A percentile compares a stretch with the other conserved stretches of the same genome.
Evolutionary conservation across 805 yeast genomes (phyloP).

Genomic region (Candida lessepsii): DNA sequence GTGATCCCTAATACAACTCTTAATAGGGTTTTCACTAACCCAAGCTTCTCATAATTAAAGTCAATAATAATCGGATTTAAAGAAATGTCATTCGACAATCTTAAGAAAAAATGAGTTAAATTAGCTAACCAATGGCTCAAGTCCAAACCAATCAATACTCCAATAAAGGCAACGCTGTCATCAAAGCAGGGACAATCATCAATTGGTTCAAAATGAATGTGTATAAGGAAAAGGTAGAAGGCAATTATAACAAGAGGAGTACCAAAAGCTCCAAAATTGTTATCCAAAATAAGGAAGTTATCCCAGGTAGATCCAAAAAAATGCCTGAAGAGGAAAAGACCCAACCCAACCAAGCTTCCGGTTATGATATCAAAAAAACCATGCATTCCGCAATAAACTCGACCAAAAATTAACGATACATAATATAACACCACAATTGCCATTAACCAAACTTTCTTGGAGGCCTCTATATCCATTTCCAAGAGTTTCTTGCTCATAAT

Average conservation of each 20-base stretch:
- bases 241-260: conserved; percentile 38
- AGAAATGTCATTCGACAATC: conserved; percentile 13
- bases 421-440: conserved; percentile 45
- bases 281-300: conserved; percentile 32
- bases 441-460: conserved; percentile 17
- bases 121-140: conserved; percentile 53
- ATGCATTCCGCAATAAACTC: conserved; percentile 97
- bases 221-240: conserved; percentile 51
- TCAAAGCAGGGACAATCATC: conserved; percentile 97
- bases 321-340: conserved; percentile 49
- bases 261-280: conserved; percentile 21
- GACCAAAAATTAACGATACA: conserved; percentile 67
- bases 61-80: conserved; percentile 39
- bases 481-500: conserved; percentile 26
- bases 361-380: conserved; percentile 74
- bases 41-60: conserved; percentile 41
- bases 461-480: conserved; percentile 2
- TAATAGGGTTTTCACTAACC: conserved; percentile 37
- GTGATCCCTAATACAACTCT: conserved; percentile 63
- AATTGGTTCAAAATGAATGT: conserved; percentile 76
- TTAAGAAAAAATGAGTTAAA: conserved; percentile 27
- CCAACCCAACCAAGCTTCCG: conserved; percentile 65
- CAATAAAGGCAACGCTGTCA: conserved; percentile 89
- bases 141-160: conserved; percentile 80
- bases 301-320: conserved; percentile 47